A percentile compares a stretch with the other conserved stretches of the same genome.
Evolutionary conservation across 1,139 yeast genomes (phyloP).

Genomic region (Dujonia santamariae): DNA sequence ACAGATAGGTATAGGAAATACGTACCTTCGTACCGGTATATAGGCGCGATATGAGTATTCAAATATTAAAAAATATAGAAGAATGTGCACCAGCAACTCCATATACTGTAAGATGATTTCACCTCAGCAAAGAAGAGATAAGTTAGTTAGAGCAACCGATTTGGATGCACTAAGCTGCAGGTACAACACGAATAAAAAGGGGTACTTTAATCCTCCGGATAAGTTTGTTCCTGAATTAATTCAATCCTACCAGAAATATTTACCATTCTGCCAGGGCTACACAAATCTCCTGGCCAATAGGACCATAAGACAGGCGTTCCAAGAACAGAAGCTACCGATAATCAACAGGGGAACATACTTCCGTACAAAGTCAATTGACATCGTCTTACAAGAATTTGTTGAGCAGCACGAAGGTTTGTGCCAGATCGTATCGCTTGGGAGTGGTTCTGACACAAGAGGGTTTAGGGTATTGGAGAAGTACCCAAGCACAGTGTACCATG

Average conservation of each 20-base stretch:
- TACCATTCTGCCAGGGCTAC: constrained; percentile 40
- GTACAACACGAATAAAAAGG: constrained; percentile 49
- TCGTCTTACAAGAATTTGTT: constrained; percentile 50
- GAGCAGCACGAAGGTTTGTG: constrained; percentile 22
- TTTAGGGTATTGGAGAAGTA: constrained; percentile 45
- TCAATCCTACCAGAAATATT: constrained; percentile 32
- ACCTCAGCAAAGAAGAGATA: constrained; percentile 40
- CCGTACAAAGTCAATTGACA: constrained; percentile 63
- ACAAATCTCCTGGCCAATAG: constrained; percentile 40
- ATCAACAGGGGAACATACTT: constrained; percentile 82
- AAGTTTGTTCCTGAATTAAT: constrained; percentile 43
- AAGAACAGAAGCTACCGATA: constrained; percentile 63
- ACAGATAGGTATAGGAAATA: no score
- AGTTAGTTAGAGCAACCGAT: constrained; percentile 69
- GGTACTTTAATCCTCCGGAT: constrained; percentile 54
- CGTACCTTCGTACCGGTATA: no score
- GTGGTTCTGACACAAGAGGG: constrained; percentile 93
- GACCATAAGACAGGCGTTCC: constrained; percentile 36
- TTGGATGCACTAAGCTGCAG: constrained; percentile 82
- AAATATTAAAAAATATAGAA: no score
- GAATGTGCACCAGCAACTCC: neutral
- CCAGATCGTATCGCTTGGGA: constrained; percentile 82
- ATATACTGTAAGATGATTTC: constrained; percentile 27
- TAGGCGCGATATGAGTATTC: no score
- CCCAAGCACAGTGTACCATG: constrained; percentile 49